These are phyloP conservation scores for Chlorophyllum brunneum DNA, from an alignment of 768 basidiomycete species.

Conservation along the genomic window DNA sequence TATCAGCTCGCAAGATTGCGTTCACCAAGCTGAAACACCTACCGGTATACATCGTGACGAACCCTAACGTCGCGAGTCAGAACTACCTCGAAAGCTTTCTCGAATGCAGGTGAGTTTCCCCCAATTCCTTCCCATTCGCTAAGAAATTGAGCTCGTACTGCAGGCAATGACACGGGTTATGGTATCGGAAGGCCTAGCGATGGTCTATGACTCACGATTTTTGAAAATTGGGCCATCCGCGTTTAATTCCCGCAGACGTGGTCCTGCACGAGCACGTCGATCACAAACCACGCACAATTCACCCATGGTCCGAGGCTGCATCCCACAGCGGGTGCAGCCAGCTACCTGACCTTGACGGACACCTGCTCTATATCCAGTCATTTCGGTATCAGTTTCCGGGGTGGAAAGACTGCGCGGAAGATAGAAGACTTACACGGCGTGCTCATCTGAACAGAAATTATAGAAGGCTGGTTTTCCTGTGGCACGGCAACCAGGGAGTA, in stretches of 20 bases:
- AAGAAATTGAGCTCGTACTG: slow-evolving; percentile 46
- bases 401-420: slow-evolving; percentile 1
- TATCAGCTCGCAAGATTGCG: background rate
- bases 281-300: slow-evolving; percentile 49
- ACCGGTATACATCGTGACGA: slow-evolving; percentile 50
- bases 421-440: slow-evolving; percentile 49
- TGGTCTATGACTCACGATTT: slow-evolving; percentile 38
- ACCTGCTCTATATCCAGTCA: slow-evolving; percentile 38
- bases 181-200: background rate
- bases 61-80: slow-evolving; percentile 37
- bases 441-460: slow-evolving; percentile 56
- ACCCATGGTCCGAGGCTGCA: slow-evolving; percentile 42
- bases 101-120: slow-evolving; percentile 34
- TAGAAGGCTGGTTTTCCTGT: slow-evolving; percentile 45
- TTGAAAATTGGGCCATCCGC: slow-evolving; percentile 45
- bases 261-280: slow-evolving; percentile 36
- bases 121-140: slow-evolving; percentile 49
- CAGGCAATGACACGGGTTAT: slow-evolving; percentile 11
- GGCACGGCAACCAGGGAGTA: slow-evolving; percentile 48
- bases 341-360: slow-evolving; percentile 45
- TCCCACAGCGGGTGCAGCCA: slow-evolving; percentile 46
- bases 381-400: slow-evolving; percentile 6
- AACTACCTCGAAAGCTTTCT: slow-evolving; percentile 54
- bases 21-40: slow-evolving; percentile 13
- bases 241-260: slow-evolving; percentile 46